Base-by-base conservation (phyloP, 495 filamentous ascomycete genomes). In the Rhypophila decipiens region DNA sequence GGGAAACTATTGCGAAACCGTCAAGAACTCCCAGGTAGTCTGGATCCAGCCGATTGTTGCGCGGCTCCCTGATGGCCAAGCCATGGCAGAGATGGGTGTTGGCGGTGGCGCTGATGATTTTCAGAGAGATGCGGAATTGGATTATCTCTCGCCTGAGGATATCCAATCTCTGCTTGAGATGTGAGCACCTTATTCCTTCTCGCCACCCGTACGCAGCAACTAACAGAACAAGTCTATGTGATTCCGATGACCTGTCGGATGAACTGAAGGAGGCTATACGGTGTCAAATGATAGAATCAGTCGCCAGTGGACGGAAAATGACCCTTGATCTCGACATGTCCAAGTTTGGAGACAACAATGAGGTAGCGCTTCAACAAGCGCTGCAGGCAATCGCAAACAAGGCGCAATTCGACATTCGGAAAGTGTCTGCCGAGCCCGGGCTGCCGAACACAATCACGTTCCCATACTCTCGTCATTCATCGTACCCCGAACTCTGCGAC, bases 401-500 rank as follows among this genome's bases (percentile, higher is more conserved):
- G 42, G 47, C 61, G 1, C 42, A 57, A 3, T 18, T 50, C 9
- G 52, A 50, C 9, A 56, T 24, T 9, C 46, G 50, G 21, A 58
- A 52, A 8, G n/a, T n/a, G n/a, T n/a, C n/a, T n/a, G n/a, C 51
- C 36, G 19, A 24, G 4, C 5, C 19, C 20, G 5, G 5, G 19
- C 56, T 77, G 2, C 68, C 79, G 19, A 69, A 60, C 4, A 49
- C 56, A 18, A 76, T 82, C 24, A 64, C 60, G 10, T 96, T 96
- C 49, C 87, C 90, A 3, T 97, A 91, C 57, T 90, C 91, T 0
- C 79, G 91, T 2, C 91, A 97, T 64, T 94, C 91, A 0, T 95
- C 88, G 0, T 88, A 91, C 42, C 66, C 68, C 0, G 91, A 96
- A 61, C 72, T 95, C 4, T 85, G 87, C 49, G 61, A 81, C 48